Evolutionary conservation across 371 early-diverging fungal genomes (phyloP), one percentile per base, ranked within the genome.

Genomic region (Rhizomucor pusillus): DNA sequence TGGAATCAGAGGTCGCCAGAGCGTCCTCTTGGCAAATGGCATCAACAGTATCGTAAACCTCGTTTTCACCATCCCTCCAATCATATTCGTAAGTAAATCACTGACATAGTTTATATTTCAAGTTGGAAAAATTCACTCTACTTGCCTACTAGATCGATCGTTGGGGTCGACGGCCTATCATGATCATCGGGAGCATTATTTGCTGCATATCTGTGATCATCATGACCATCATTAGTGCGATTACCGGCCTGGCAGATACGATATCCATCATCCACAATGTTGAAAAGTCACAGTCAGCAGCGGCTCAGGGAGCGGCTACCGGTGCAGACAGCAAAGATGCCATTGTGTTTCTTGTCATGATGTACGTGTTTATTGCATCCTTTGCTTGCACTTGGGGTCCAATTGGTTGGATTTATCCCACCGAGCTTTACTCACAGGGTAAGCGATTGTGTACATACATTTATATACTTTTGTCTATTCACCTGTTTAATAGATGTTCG

Each of bases 321-420:
- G 54, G 62, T 24, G 75, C 71, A 10, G 61, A 70, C 1, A 62
- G 51, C 24, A 62, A 63, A 1, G 67, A 75, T 5, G 78, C 84
- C 9, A 74, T 83, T 22, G 77, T 75, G 20, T 75, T 83, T 48
- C 77, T 89, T 34, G 84, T 81, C 25, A 80, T 86, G 68, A 78
- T 87, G 24, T 91, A 89, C 60, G 47, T 87, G 24, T 87, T 87
- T 61, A 85, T 91, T 29, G 84, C 82, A 23, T 74, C 75, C 34
- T 94, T 92, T 64, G 91, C 94, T 33, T 78, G 82, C 60, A 85
- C 92, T 25, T 95, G 94, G 95, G 95, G 94, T 11, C 93, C 96
- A 22, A 79, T 90, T 40, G 92, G 90, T 20, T 97, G 96, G 97
- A 87, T 91, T 50, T 93, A 93, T 71, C 94, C 93, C 24, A 80